Evolutionary conservation across 345 rosid species (phyloP).

Genomic region (Zanthoxylum bungeanum): DNA sequence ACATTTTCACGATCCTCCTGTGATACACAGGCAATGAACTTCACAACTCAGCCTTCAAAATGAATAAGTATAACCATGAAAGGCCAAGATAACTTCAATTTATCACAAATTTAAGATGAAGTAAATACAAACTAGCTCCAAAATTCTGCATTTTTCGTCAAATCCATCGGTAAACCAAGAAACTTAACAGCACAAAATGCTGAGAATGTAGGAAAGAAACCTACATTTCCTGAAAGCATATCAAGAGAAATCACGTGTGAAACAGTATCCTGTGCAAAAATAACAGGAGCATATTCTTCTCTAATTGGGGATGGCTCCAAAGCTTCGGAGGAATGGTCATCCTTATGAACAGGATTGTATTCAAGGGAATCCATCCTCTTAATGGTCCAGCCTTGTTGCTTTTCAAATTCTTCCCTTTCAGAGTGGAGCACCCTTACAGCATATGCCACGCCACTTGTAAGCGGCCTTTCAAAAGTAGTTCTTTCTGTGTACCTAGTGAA

Average conservation of each 20-base stretch:
- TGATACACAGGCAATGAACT: constrained; percentile 10
- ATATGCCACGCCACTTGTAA: constrained; percentile 97
- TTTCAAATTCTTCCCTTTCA: constrained; percentile 91
- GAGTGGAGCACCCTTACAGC: constrained; percentile 87
- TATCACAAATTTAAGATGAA: background rate
- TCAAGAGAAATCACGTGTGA: constrained; percentile 88
- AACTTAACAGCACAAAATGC: constrained; percentile 5
- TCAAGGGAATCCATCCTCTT: constrained; percentile 72
- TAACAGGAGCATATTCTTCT: constrained; percentile 97
- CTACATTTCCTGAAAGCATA: constrained; percentile 90
- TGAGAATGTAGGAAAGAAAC: constrained; percentile 22
- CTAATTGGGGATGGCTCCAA: constrained; percentile 77
- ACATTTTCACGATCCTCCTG: constrained; percentile 97
- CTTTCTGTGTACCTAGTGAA: constrained; percentile 91
- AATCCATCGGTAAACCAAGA: background rate
- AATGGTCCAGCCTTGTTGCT: constrained; percentile 91
- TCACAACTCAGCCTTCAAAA: background rate
- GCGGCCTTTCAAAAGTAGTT: constrained; percentile 98
- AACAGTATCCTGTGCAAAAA: constrained; percentile 96
- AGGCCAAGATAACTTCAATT: background rate
- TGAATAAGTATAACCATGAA: background rate
- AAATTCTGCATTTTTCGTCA: background rate
- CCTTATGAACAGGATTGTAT: constrained; percentile 79
- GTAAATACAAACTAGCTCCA: background rate
- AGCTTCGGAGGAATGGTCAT: constrained; percentile 53